phyloP scores from a whole-genome alignment of 495 filamentous ascomycete genomes.

The Evansstolkia leycettana region DNA sequence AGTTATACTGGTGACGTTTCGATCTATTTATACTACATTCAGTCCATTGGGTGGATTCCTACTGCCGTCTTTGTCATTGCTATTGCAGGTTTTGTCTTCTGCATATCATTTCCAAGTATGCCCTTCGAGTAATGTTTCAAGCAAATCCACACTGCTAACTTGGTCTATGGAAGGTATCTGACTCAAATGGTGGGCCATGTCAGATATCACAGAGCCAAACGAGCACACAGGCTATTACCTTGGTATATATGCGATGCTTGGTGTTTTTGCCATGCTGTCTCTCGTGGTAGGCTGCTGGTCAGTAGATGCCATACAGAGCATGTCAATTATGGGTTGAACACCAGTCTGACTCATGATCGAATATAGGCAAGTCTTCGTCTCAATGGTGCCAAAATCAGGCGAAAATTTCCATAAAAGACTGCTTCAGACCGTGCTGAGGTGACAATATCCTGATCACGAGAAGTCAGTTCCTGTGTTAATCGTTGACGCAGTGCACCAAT shows the following conservation, averaged over 20 bases:
- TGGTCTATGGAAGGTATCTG: slow-evolving; percentile 27
- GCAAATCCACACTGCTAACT: slow-evolving; percentile 1
- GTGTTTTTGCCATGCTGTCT: slow-evolving; percentile 26
- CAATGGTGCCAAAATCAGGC: slow-evolving; percentile 41
- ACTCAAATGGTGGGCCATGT: slow-evolving; percentile 42
- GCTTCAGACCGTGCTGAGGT: slow-evolving; percentile 35
- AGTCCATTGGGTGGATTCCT: slow-evolving; percentile 32
- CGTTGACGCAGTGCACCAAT: slow-evolving; percentile 22
- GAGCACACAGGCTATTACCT: slow-evolving; percentile 36
- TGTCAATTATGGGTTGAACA: not conserved
- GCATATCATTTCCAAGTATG: slow-evolving; percentile 32
- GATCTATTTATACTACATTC: slow-evolving; percentile 48
- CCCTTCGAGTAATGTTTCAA: not conserved
- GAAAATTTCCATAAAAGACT: slow-evolving; percentile 36
- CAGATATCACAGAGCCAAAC: slow-evolving; percentile 29
- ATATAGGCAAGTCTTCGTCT: not conserved
- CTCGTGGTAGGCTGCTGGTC: slow-evolving; percentile 35
- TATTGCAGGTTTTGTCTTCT: slow-evolving; percentile 32
- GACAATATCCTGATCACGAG: not conserved
- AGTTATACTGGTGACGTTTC: slow-evolving; percentile 37
- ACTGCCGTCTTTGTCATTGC: slow-evolving; percentile 16
- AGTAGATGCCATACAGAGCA: slow-evolving; percentile 1
- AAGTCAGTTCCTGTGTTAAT: slow-evolving; percentile 1
- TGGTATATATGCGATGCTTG: slow-evolving; percentile 44
- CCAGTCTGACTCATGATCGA: slow-evolving; percentile 3